phyloP scores from a whole-genome alignment of 108 stramenopile genomes.

The Fistulifera pelliculosa region DNA sequence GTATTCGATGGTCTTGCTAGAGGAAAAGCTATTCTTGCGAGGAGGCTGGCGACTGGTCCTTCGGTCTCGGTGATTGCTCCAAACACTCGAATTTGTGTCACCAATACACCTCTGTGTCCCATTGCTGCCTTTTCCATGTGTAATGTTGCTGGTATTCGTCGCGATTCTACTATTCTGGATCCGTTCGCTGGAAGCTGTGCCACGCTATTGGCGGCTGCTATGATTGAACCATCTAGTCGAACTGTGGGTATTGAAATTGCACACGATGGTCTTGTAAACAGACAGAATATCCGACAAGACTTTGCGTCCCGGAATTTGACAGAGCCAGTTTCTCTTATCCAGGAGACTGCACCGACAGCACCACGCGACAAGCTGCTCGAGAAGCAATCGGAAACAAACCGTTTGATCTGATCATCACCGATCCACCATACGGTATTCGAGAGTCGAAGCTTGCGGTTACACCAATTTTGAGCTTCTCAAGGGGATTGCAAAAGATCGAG shows the following conservation, averaged over 20 bases:
- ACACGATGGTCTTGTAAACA: constrained; percentile 56
- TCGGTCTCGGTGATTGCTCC: constrained; percentile 49
- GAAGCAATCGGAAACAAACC: constrained; percentile 23
- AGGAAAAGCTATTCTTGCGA: neutral
- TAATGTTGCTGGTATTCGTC: constrained; percentile 52
- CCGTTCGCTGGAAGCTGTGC: constrained; percentile 76
- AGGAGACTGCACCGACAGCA: constrained; percentile 49
- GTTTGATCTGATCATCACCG: constrained; percentile 73
- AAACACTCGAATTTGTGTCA: constrained; percentile 73
- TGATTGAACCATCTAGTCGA: constrained; percentile 45
- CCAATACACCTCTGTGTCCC: constrained; percentile 75
- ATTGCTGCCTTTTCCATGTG: constrained; percentile 74
- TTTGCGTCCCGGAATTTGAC: constrained; percentile 51
- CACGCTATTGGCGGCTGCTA: constrained; percentile 68
- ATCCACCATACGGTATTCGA: constrained; percentile 75
- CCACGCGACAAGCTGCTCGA: constrained; percentile 24
- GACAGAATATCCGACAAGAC: constrained; percentile 54
- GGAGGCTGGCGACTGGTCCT: constrained; percentile 2
- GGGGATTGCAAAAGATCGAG: constrained; percentile 39
- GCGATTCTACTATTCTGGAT: constrained; percentile 49
- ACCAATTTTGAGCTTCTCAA: constrained; percentile 48
- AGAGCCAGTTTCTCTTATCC: constrained; percentile 43
- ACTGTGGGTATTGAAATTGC: constrained; percentile 82
- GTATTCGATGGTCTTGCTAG: constrained; percentile 59
- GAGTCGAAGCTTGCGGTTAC: constrained; percentile 28